Evolutionary conservation across 1,139 yeast species (phyloP).

Genomic region (Suhomyces bokatorum): DNA sequence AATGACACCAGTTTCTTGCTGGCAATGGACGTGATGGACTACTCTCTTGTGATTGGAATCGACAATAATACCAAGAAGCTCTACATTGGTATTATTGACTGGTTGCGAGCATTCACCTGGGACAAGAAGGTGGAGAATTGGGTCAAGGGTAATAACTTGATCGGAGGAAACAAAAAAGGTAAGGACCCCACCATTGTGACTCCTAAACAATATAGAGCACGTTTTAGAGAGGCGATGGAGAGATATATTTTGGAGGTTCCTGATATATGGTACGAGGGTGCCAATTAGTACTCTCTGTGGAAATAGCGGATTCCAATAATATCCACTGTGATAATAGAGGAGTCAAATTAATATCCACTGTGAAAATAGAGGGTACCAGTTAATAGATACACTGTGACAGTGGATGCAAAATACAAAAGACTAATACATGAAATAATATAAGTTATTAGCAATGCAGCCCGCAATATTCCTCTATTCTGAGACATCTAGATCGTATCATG

Average conservation of each 20-base stretch:
- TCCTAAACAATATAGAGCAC: conserved; percentile 88
- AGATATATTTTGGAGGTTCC: conserved; percentile 93
- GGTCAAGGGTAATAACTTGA: conserved; percentile 92
- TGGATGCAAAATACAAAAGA: background rate
- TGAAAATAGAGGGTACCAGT: conserved; percentile 36
- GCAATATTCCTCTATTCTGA: too few species aligned
- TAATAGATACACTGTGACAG: background rate
- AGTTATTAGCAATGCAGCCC: too few species aligned
- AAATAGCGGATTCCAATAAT: too few species aligned
- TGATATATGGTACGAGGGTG: conserved; percentile 69
- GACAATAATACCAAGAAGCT: conserved; percentile 64
- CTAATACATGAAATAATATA: too few species aligned
- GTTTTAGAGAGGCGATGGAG: conserved; percentile 98
- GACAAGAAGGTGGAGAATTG: conserved; percentile 97
- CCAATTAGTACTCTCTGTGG: background rate
- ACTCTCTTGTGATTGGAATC: conserved; percentile 90
- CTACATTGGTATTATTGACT: conserved; percentile 94
- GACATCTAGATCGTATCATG: too few species aligned
- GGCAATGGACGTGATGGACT: conserved; percentile 99
- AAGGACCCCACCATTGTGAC: conserved; percentile 97
- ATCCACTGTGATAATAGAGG: too few species aligned
- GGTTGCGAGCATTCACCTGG: conserved; percentile 96
- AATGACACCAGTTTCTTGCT: conserved; percentile 93
- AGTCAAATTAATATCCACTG: too few species aligned
- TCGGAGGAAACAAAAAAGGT: conserved; percentile 74